Conservation (phyloP, 768 basidiomycete species). For the Rossbeevera mucosa region DNA sequence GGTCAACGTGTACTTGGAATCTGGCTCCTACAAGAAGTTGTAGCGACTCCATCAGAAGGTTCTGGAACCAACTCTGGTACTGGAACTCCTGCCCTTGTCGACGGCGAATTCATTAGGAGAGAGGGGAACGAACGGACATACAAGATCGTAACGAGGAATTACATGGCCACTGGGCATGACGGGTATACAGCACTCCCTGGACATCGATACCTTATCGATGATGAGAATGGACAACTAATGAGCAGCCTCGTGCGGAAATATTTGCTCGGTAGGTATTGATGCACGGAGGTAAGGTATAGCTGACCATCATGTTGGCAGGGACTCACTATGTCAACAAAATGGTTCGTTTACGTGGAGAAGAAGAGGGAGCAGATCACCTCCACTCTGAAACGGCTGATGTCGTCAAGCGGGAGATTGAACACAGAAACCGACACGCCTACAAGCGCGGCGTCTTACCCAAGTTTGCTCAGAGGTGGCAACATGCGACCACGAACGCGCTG, state of each 20-base stretch:
- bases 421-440: slow-evolving; percentile 30
- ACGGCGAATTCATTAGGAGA: slow-evolving; percentile 52
- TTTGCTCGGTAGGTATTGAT: slow-evolving; percentile 55
- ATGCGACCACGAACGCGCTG: slow-evolving; percentile 37
- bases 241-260: slow-evolving; percentile 79
- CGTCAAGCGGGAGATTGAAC: slow-evolving; percentile 45
- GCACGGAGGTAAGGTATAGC: not conserved
- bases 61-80: slow-evolving; percentile 18
- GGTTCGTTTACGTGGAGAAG: slow-evolving; percentile 34
- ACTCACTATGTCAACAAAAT: slow-evolving; percentile 70
- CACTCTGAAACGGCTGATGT: slow-evolving; percentile 41
- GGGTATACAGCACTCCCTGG: slow-evolving; percentile 70
- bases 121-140: slow-evolving; percentile 56
- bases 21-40: slow-evolving; percentile 47
- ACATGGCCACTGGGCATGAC: slow-evolving; percentile 81
- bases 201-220: slow-evolving; percentile 67
- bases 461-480: slow-evolving; percentile 45
- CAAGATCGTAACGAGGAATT: slow-evolving; percentile 80
- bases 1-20: slow-evolving; percentile 72
- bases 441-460: slow-evolving; percentile 21
- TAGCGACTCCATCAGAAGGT: slow-evolving; percentile 17
- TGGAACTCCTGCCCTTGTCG: slow-evolving; percentile 34
- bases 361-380: slow-evolving; percentile 31
- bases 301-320: slow-evolving; percentile 39
- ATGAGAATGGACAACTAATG: slow-evolving; percentile 77